phyloP scores from a whole-genome alignment of 2,329 filamentous ascomycete species.

The Aspergillus piperis region DNA sequence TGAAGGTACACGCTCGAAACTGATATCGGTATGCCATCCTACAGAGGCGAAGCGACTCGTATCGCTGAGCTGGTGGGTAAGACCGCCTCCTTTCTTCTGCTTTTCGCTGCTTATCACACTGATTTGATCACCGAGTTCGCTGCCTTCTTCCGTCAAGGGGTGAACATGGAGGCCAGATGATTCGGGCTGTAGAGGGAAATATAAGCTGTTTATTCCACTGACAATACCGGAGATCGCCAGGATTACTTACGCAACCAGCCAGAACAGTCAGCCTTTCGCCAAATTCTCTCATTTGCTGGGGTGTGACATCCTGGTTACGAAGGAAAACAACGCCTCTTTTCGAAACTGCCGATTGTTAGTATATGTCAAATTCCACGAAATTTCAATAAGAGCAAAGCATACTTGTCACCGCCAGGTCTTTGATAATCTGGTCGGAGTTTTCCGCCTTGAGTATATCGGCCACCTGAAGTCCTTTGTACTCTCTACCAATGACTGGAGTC shows the following conservation, averaged over 20 bases:
- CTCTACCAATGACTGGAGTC: constrained; percentile 44
- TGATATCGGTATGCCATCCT: constrained; percentile 62
- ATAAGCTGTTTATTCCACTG: not conserved
- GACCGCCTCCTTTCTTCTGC: constrained; percentile 46
- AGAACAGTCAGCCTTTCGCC: constrained; percentile 48
- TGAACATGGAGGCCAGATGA: constrained; percentile 61
- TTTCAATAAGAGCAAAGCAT: constrained; percentile 33
- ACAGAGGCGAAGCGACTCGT: constrained; percentile 46
- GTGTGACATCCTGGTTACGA: constrained; percentile 62
- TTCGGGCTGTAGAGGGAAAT: constrained; percentile 43
- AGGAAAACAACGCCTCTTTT: constrained; percentile 71
- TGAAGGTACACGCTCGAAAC: constrained; percentile 64
- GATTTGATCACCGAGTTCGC: constrained; percentile 61
- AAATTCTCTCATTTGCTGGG: constrained; percentile 62
- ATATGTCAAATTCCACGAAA: not conserved
- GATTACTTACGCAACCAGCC: constrained; percentile 42
- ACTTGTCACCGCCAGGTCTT: constrained; percentile 69
- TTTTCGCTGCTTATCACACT: constrained; percentile 64
- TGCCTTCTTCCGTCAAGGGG: constrained; percentile 58
- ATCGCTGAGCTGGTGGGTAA: constrained; percentile 34
- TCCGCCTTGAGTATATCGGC: constrained; percentile 59
- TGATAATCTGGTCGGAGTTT: constrained; percentile 63
- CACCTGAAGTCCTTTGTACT: constrained; percentile 41
- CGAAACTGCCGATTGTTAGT: constrained; percentile 54
- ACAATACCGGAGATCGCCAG: not conserved